Evolutionary conservation across 805 yeast species (phyloP).

Genomic region (Saccharomyces paradoxus): DNA sequence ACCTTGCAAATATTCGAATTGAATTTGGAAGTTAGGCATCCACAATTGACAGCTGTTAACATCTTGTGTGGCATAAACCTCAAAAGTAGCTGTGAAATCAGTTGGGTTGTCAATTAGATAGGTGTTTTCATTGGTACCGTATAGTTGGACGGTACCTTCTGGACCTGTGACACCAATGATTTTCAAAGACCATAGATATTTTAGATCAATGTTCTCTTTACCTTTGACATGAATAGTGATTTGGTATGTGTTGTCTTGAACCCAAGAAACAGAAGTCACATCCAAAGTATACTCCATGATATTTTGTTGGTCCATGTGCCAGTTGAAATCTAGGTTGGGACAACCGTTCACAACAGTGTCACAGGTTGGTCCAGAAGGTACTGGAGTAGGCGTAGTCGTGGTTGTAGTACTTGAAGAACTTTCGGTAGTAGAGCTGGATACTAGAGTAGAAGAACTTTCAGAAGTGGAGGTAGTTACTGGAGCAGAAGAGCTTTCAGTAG

Average conservation of each 20-base stretch:
- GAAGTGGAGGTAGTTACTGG: not conserved
- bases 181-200: constrained; percentile 14
- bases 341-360: constrained; percentile 9
- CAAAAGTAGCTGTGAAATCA: constrained; percentile 24
- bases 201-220: constrained; percentile 8
- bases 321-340: constrained; percentile 12
- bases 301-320: constrained; percentile 6
- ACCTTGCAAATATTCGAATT: constrained; percentile 28
- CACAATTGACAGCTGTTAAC: constrained; percentile 9
- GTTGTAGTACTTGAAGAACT: not conserved
- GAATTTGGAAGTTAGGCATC: constrained; percentile 26
- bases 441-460: not conserved
- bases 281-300: constrained; percentile 12
- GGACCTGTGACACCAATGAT: constrained; percentile 27
- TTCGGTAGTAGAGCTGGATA: not conserved
- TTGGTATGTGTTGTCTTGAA: constrained; percentile 10
- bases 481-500: not conserved
- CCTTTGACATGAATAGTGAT: constrained; percentile 12
- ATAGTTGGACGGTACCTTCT: constrained; percentile 16
- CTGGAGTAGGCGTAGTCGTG: not conserved
- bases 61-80: constrained; percentile 16
- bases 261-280: constrained; percentile 9
- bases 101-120: constrained; percentile 17
- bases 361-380: too few relatives aligned
- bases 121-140: constrained; percentile 19